These are phyloP conservation scores for Acacia melanoxylon DNA, from an alignment of 306 rosid species.

Conservation along the genomic window DNA sequence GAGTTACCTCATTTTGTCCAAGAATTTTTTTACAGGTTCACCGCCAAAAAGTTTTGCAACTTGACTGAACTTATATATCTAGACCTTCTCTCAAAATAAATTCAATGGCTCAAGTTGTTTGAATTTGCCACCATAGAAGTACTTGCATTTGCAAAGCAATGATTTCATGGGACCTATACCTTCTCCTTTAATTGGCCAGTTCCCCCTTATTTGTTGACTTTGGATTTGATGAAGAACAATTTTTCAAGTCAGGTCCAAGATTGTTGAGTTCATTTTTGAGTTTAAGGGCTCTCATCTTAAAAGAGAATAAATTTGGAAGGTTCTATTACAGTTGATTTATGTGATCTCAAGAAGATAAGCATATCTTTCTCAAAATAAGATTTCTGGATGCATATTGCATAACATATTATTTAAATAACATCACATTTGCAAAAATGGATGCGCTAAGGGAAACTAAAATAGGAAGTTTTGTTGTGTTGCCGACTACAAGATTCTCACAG, in stretches of 20 bases:
- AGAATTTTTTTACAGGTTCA: neutral
- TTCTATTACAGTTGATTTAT: neutral
- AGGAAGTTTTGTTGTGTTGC: neutral
- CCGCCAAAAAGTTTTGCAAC: neutral
- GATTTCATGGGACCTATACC: too few species aligned
- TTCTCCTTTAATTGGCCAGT: too few species aligned
- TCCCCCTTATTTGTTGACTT: neutral
- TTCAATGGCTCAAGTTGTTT: neutral
- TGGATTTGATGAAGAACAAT: neutral
- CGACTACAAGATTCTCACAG: too few species aligned
- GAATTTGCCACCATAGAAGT: neutral
- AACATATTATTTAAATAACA: neutral
- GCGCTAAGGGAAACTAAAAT: neutral
- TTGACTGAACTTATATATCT: neutral
- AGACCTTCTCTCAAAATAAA: neutral
- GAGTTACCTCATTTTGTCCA: neutral
- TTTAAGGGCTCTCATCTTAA: neutral
- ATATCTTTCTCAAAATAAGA: constrained; percentile 17
- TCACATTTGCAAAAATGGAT: neutral
- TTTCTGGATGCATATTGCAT: neutral
- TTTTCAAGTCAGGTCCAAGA: constrained; percentile 12
- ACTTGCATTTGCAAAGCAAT: neutral
- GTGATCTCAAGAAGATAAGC: neutral
- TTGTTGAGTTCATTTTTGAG: neutral
- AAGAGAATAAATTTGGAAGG: constrained; percentile 22